Conservation (phyloP, 2,329 filamentous ascomycete species). For the Talaromyces marneffei region DNA sequence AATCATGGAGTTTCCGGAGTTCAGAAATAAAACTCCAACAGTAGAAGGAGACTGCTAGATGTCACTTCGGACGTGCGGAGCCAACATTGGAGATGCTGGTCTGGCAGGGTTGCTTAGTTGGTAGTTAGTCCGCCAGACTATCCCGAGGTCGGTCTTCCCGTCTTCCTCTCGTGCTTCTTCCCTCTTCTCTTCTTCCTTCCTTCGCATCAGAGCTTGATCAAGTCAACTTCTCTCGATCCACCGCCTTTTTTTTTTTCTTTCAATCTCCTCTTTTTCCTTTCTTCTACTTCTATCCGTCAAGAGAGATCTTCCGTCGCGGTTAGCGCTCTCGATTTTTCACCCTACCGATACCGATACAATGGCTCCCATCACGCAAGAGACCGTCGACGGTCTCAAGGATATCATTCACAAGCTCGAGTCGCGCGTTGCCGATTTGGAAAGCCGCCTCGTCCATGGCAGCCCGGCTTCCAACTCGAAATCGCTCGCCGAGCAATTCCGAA, state of each 20-base stretch:
- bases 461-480: slow-evolving; percentile 49
- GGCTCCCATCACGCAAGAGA: slow-evolving; percentile 79
- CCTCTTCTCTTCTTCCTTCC: slow-evolving; percentile 5
- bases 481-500: slow-evolving; percentile 65
- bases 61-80: neutral
- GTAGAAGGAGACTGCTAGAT: neutral
- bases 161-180: slow-evolving; percentile 1
- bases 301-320: slow-evolving; percentile 12
- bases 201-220: slow-evolving; percentile 5
- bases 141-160: slow-evolving; percentile 9
- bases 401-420: slow-evolving; percentile 77
- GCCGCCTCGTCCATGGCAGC: slow-evolving; percentile 53
- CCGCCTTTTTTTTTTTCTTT: neutral
- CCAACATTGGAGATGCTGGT: neutral
- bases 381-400: slow-evolving; percentile 74
- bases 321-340: slow-evolving; percentile 1
- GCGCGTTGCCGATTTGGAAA: slow-evolving; percentile 80
- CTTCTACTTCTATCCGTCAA: slow-evolving; percentile 8
- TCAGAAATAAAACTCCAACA: neutral
- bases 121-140: neutral
- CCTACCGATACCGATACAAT: slow-evolving; percentile 47
- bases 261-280: neutral
- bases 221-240: slow-evolving; percentile 4
- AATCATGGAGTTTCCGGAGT: neutral
- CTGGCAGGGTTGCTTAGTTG: neutral